Percentiles rank a stretch among this genome's conserved stretches.
These are phyloP conservation scores for Saccharomycopsis crataegensis DNA, from an alignment of 1,139 yeast species.

Conservation along the genomic window DNA sequence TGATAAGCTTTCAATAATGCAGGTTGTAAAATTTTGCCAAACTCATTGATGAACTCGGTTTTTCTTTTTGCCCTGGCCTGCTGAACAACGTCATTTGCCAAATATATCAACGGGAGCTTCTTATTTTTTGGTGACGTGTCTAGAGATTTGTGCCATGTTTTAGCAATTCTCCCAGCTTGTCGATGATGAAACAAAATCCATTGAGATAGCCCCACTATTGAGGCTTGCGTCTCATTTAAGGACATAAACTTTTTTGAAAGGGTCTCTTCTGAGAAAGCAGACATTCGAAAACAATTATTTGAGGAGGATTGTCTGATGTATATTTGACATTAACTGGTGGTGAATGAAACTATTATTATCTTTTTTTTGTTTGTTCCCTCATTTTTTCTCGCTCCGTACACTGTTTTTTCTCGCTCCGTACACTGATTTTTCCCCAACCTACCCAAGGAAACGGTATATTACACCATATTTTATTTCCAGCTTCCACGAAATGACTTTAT, in stretches of 20 bases:
- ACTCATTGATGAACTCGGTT: slow-evolving; percentile 52
- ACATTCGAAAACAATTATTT: slow-evolving; percentile 3
- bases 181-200: slow-evolving; percentile 80
- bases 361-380: too few species aligned
- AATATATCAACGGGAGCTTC: slow-evolving; percentile 55
- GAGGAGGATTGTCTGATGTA: too few species aligned
- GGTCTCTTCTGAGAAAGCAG: slow-evolving; percentile 57
- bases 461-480: too few species aligned
- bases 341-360: background rate
- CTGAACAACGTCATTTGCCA: slow-evolving; percentile 81
- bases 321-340: background rate
- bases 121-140: slow-evolving; percentile 34
- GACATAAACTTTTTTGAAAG: slow-evolving; percentile 50
- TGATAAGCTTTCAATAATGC: slow-evolving; percentile 32
- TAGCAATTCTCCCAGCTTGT: slow-evolving; percentile 51
- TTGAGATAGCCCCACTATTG: slow-evolving; percentile 75
- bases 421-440: too few species aligned
- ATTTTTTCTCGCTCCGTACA: too few species aligned
- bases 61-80: slow-evolving; percentile 64
- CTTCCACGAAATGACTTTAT: too few species aligned
- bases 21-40: slow-evolving; percentile 40
- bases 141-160: slow-evolving; percentile 51
- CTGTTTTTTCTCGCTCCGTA: too few species aligned
- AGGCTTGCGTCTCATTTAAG: slow-evolving; percentile 71
- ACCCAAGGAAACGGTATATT: too few species aligned